phyloP scores from a whole-genome alignment of 257 asterid genomes.

The Solanum boliviense region DNA sequence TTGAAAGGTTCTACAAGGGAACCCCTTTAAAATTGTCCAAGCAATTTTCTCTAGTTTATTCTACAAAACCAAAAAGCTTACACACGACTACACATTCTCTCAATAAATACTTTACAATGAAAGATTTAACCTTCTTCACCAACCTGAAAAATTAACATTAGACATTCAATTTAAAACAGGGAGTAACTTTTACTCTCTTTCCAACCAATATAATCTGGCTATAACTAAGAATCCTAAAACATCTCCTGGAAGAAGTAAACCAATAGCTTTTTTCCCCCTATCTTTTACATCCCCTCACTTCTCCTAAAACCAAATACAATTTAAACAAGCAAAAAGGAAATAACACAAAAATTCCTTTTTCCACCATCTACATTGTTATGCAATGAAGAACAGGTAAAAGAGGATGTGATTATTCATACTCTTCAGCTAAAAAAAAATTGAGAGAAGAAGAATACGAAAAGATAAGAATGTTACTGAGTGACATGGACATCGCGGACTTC shows the following conservation, averaged over 20 bases:
- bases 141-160: not conserved
- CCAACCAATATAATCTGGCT: not conserved
- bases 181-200: not conserved
- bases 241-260: not conserved
- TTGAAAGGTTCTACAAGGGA: not conserved
- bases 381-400: not conserved
- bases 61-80: not conserved
- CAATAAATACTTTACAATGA: not conserved
- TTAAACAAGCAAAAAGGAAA: not conserved
- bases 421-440: not conserved
- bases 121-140: not conserved
- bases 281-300: not conserved
- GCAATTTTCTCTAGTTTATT: not conserved
- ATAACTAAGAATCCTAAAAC: not conserved
- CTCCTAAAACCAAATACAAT: not conserved
- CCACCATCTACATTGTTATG: not conserved
- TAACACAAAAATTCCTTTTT: not conserved
- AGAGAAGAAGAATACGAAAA: not conserved
- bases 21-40: not conserved
- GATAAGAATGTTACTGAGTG: slow-evolving; percentile 28
- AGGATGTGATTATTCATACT: not conserved
- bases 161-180: not conserved
- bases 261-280: not conserved
- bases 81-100: not conserved
- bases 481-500: slow-evolving; percentile 95